Conservation (phyloP, 495 filamentous ascomycete genomes). For the Tuber aestivum region DNA sequence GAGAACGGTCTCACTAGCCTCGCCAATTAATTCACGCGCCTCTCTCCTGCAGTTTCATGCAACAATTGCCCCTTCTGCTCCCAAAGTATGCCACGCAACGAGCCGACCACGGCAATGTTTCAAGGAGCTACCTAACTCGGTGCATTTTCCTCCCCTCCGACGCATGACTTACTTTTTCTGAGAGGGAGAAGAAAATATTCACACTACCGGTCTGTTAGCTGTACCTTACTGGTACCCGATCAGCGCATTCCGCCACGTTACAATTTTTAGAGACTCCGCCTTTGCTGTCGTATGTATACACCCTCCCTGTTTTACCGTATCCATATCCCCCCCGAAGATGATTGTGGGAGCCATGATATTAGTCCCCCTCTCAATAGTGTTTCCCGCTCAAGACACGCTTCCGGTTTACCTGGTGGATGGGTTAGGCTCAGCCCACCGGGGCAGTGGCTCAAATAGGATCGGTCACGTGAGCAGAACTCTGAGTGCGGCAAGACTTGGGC, state of each 20-base stretch:
- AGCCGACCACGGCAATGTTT: not conserved
- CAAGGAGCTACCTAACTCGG: not conserved
- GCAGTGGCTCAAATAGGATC: not conserved
- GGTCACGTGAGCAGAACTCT: not conserved
- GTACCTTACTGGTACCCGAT: not conserved
- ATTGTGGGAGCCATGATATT: not conserved
- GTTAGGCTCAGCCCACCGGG: not conserved
- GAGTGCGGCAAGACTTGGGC: not conserved
- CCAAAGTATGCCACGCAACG: constrained; percentile 1
- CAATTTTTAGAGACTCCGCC: not conserved
- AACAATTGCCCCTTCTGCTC: not conserved
- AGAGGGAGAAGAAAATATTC: not conserved
- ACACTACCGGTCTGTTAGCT: not conserved
- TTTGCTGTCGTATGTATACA: not conserved
- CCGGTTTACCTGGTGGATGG: not conserved
- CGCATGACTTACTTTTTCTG: not conserved
- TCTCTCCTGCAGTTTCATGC: not conserved
- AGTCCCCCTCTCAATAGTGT: not conserved
- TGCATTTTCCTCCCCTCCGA: not conserved
- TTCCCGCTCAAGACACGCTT: not conserved
- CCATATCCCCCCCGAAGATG: not conserved
- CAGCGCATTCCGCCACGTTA: constrained; percentile 3
- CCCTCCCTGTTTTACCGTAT: not conserved
- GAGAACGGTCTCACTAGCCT: not conserved
- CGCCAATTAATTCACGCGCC: not conserved